phyloP scores from a whole-genome alignment of 2,329 filamentous ascomycete genomes.

The Pestalotiopsis sp. region DNA sequence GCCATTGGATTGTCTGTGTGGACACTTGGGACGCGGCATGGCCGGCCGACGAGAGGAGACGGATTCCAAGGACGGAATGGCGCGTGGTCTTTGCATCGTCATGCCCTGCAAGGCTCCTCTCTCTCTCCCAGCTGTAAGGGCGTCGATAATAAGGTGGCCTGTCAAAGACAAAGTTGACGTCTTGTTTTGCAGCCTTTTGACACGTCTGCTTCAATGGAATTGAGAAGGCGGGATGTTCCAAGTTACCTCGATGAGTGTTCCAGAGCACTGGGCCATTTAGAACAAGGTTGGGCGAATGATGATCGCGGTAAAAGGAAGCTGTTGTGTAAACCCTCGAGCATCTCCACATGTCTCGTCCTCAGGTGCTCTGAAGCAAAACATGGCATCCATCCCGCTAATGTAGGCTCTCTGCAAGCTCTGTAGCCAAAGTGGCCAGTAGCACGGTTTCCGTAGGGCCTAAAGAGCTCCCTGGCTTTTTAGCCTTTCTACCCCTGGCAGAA shows the following conservation, averaged over 20 bases:
- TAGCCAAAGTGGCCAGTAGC: background rate
- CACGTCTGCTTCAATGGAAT: background rate
- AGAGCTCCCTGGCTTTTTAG: background rate
- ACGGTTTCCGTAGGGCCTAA: background rate
- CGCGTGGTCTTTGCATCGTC: background rate
- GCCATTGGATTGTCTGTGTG: background rate
- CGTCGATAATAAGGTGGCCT: background rate
- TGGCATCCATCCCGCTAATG: background rate
- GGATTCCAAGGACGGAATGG: background rate
- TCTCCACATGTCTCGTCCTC: background rate
- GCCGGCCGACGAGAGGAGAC: background rate
- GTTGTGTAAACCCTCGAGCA: background rate
- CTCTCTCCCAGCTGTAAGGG: background rate
- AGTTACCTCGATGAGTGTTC: background rate
- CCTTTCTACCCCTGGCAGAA: background rate
- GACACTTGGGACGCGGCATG: background rate
- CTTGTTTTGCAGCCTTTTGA: background rate
- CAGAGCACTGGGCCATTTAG: background rate
- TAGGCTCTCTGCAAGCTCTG: background rate
- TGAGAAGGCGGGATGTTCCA: background rate
- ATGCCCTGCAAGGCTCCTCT: background rate
- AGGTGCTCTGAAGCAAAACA: background rate
- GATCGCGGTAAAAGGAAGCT: background rate
- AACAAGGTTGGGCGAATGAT: slow-evolving; percentile 2
- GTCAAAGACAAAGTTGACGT: background rate